Base-by-base conservation (phyloP, 805 yeast species). In the Candida railenensis region DNA sequence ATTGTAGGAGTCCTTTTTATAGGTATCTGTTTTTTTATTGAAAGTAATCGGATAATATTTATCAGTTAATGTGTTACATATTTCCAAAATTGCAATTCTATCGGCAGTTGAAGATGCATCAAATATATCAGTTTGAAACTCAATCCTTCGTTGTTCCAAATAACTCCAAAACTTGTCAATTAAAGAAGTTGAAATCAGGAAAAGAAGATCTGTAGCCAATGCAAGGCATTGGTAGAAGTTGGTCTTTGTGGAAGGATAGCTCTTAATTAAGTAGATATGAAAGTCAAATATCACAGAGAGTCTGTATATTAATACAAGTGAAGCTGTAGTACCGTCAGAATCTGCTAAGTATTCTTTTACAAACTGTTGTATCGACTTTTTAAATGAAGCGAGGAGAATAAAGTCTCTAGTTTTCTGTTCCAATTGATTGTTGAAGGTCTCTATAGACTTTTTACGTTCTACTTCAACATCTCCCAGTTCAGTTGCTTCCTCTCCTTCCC, bases 51-150 rank as follows among this genome's bases (percentile, higher is more conserved):
- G 51, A 30, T 49, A 48, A 39, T 54, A 63, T 37, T 54, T 59
- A 51, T 72, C 76, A 5, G 74, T 66, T 33, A 72, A 49, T 20
- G 59, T 53, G 43, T 73, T 72, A 49, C 74, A 68, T 7, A 70
- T 54, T n/a, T 69, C 73, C 45, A 73, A 57, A 12, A 73, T 46
- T 4, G 72, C 58, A 5, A 73, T 70, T 48, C 77, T 54, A 48
- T 73, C 73, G 48, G 59, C 52, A 9, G 66, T 63, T 4, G 53
- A 45, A 9, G 53, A 50, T 20, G 60, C 53, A 46, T 61, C 59
- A 49, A 69, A 71, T 3, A 70, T 53, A 9, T 56, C 51, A 3
- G 48, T 40, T 22, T 50, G 39, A 7, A 71, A 55, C n/a, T 54
- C 16, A 4, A 36, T 33, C n/a, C 52, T 49, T 36, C 76, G 55